Conservation (phyloP, 176 grass and related monocot genomes). For the Musa beccarii region DNA sequence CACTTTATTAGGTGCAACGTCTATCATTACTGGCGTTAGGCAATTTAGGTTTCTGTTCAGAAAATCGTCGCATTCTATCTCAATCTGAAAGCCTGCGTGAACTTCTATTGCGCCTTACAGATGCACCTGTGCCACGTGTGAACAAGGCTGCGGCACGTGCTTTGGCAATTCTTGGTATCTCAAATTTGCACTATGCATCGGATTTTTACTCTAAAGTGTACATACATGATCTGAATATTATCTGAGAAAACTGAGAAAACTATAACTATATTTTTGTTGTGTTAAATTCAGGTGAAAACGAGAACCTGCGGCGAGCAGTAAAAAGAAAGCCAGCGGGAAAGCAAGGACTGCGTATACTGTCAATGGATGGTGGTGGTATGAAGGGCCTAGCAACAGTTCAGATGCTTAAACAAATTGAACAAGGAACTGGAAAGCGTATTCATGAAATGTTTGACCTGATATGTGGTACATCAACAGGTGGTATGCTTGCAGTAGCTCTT, state of each 20-base stretch:
- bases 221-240: constrained; percentile 15
- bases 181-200: constrained; percentile 1
- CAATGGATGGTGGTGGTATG: constrained; percentile 99
- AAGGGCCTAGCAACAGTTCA: constrained; percentile 97
- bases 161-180: constrained; percentile 82
- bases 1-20: constrained; percentile 77
- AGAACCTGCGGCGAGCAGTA: constrained; percentile 78
- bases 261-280: not conserved
- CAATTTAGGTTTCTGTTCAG: constrained; percentile 95
- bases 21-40: constrained; percentile 89
- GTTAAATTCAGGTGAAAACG: constrained; percentile 65
- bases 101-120: constrained; percentile 74
- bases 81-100: constrained; percentile 84
- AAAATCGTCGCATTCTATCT: constrained; percentile 73
- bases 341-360: constrained; percentile 83
- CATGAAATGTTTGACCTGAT: constrained; percentile 99
- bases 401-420: constrained; percentile 96
- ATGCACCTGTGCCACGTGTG: constrained; percentile 50
- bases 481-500: constrained; percentile 97
- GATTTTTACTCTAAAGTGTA: constrained; percentile 4
- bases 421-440: constrained; percentile 87
- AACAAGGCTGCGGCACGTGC: constrained; percentile 84
- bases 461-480: constrained; percentile 96
- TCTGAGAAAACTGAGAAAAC: not conserved
- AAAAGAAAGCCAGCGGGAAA: constrained; percentile 73